Base-by-base conservation (phyloP, 2,329 filamentous ascomycete genomes). In the Trichoderma simmonsii region DNA sequence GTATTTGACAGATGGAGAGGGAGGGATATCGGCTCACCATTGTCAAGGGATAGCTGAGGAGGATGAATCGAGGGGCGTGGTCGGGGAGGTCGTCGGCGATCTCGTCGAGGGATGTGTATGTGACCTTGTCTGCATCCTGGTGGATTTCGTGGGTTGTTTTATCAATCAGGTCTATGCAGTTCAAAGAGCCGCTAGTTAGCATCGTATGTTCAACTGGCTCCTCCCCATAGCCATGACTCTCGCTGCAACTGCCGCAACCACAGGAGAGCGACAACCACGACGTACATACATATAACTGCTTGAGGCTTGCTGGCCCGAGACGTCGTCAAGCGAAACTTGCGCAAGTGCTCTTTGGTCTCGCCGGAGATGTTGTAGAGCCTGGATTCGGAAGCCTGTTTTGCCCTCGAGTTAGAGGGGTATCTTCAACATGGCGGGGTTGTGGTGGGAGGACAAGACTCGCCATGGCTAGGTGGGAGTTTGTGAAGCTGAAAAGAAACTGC, bases 241-340 rank as follows among this genome's bases (percentile, higher is more conserved):
- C 59, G 15, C 21, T 39, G 11, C 14, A 15, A 30, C 21, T 5
- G 48, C 43, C 9, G 1, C 43, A 21, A n/a, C 43, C 0, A 21
- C 43, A 51, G 9, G 1, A 21, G 21, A 48, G 43, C 5, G 7
- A 36, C 14, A 1, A 32, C 30, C 63, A 63, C 80, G 79, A 84
- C 80, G 77, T 81, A 87, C 91, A 83, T 92, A 98, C 96, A 98
- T 77, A 99, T 97, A 74, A 97, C 90, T 73, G 95, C 96, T 85
- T 98, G 94, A 0, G 95, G 92, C 61, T 92, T 90, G 80, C 92
- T 95, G 67, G 94, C 91, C 75, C 96, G 87, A 39, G 95, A 98
- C 2, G 96, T 98, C 30, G 92, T 90, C 32, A 99, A 88, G 65
- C 96, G 93, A 85, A 99, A 99, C 83, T 98, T 98, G 82, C 93